Evolutionary conservation across 2,329 filamentous ascomycete species (phyloP), one percentile per base, ranked within the genome.

Genomic region (Phialophora expanda): DNA sequence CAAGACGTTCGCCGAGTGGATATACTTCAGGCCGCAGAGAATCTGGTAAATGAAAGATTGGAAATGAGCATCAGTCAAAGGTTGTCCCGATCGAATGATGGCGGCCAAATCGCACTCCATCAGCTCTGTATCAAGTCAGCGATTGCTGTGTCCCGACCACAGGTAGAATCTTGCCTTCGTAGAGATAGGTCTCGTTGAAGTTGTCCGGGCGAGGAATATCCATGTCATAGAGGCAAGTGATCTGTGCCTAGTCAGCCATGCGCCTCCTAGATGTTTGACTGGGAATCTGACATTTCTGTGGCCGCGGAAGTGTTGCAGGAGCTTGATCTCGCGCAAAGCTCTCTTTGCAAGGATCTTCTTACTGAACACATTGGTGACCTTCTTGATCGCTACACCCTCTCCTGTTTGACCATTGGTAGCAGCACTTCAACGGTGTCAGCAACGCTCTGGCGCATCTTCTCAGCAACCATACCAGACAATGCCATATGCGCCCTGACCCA

Each of bases 11-110:
- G 95, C 95, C 24, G 94, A 98, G 84, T 99, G 95, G 72, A 99
- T 98, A 80, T 98, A 99, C 84, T 99, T 99, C 73, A 99, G 85
- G 70, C 95, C 95, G 78, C 95, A 98, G 5, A 99, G 90, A 73
- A 99, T 99, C 85, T 99, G 95, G 84, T 99, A 99, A 82, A 99
- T 97, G 83, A 99, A 99, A 60, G 95, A 98, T 81, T 99, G 95
- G 84, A 99, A 99, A 80, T 99, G 95, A 62, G 95, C 95, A 77
- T 99, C 95, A 76, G 95, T 99, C 77, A 99, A 85, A 56, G 95
- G 93, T 79, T 99, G 95, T 69, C 95, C 95, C 50, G 94, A 98
- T 73, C 95, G 89, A 75, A 99, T 98, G 78, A 99, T 99, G 72
- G 95, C 95, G 34, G 95, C 95, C 78, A 99, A 81, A 81, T 99